These are phyloP conservation scores for Candida maltosa DNA, from an alignment of 805 yeast genomes.

Conservation along the genomic window DNA sequence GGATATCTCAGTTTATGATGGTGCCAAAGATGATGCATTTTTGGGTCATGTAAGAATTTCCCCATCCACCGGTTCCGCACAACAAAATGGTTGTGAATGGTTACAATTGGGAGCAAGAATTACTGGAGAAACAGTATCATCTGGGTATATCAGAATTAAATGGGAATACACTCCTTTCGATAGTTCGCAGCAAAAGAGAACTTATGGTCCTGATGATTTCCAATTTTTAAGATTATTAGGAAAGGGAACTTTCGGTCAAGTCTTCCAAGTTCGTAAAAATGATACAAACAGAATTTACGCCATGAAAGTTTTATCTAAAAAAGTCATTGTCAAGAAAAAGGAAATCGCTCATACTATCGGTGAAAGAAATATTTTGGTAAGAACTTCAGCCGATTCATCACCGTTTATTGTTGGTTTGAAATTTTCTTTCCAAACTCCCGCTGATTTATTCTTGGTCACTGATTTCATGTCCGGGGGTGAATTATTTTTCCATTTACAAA, in stretches of 20 bases:
- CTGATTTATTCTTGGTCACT: conserved; percentile 88
- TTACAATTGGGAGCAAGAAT: conserved; percentile 67
- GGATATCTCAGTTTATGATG: conserved; percentile 89
- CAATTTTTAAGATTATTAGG: conserved; percentile 88
- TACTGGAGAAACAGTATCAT: conserved; percentile 62
- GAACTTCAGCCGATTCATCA: conserved; percentile 83
- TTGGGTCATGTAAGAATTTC: conserved; percentile 78
- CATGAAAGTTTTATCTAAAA: conserved; percentile 93
- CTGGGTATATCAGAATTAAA: conserved; percentile 74
- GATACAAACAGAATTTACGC: conserved; percentile 93
- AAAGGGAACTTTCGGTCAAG: conserved; percentile 97
- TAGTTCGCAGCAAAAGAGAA: conserved; percentile 65
- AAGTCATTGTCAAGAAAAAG: conserved; percentile 92
- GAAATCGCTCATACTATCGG: conserved; percentile 98
- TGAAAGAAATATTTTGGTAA: conserved; percentile 89
- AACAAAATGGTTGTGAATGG: conserved; percentile 59
- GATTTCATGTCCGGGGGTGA: conserved; percentile 99
- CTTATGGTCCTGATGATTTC: conserved; percentile 91
- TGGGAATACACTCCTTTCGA: conserved; percentile 67
- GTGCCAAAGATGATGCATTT: conserved; percentile 75
- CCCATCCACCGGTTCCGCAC: conserved; percentile 48
- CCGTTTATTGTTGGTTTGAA: conserved; percentile 96
- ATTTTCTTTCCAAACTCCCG: conserved; percentile 93
- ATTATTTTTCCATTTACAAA: conserved; percentile 93
- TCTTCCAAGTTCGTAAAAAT: conserved; percentile 87